Conservation (phyloP, 2,329 filamentous ascomycete species). For the Dactylellina parvicollis region DNA sequence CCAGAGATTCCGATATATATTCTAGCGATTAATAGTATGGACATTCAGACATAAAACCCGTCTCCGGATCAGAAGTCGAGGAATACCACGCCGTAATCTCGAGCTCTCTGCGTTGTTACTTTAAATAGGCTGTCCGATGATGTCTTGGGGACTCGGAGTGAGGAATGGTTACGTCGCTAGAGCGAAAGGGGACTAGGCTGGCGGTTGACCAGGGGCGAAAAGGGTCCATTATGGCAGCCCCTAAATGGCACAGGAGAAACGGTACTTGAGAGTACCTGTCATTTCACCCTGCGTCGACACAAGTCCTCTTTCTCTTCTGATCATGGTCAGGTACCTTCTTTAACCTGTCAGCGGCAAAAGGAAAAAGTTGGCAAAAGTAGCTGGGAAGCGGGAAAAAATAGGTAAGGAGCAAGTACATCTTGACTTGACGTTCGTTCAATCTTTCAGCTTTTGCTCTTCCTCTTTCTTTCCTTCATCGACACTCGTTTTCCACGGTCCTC, state of each 20-base stretch:
- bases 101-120: constrained; percentile 1
- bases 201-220: neutral
- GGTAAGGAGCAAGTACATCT: constrained; percentile 15
- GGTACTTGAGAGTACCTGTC: constrained; percentile 23
- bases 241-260: constrained; percentile 22
- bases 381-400: constrained; percentile 1
- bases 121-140: constrained; percentile 17
- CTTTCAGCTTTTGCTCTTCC: neutral
- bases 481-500: constrained; percentile 30
- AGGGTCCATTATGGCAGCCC: constrained; percentile 15
- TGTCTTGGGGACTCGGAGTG: constrained; percentile 8
- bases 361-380: constrained; percentile 2
- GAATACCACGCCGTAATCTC: constrained; percentile 1
- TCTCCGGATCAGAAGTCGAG: neutral
- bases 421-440: constrained; percentile 10
- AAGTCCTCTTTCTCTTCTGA: constrained; percentile 13
- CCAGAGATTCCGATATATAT: too few relatives aligned
- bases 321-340: constrained; percentile 29
- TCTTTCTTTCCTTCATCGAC: constrained; percentile 26
- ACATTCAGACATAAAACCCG: too few relatives aligned
- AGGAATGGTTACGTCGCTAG: constrained; percentile 40
- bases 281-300: constrained; percentile 37
- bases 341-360: constrained; percentile 5
- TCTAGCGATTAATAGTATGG: too few relatives aligned
- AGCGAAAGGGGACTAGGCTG: constrained; percentile 6